Evolutionary conservation across 176 grass and related monocot genomes (phyloP), one percentile per base, ranked within the genome.

Genomic region (Eragrostis nindensis): DNA sequence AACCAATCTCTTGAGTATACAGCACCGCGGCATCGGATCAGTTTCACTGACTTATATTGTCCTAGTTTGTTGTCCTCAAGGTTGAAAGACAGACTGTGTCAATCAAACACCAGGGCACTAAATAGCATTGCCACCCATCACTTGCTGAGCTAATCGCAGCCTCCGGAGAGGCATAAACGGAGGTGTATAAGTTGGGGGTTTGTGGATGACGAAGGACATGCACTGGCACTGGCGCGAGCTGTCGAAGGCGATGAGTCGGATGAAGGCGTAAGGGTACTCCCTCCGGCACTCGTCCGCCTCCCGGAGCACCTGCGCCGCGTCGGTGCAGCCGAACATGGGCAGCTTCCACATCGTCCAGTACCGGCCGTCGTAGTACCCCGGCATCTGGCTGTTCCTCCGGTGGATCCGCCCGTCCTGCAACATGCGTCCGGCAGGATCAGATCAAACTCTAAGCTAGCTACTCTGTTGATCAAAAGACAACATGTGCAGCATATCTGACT

Each of bases 331-430:
- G 46, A 91, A 87, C 89, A 91, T 85, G 15, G 84, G 84, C 78
- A 94, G 80, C 83, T 94, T 94, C 92, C 92, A 91, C 15, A 94
- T 73, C 24, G 81, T 89, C 92, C 90, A 90, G 82, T 88, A 92
- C 68, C 84, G 62, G 11, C 93, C 87, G 38, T 95, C 93, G 80
- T 90, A 92, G 81, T 92, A 91, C 30, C 92, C 89, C 1, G 92
- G 92, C 62, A 89, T 87, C 57, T 6, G 73, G 67, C 89, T 87
- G 76, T 89, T 89, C 53, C 71, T 91, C 76, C 86, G 65, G 40
- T 87, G 80, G 42, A 91, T 85, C 67, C 18, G 17, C 30, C 81
- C 84, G 25, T n/a, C 89, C 86, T 89, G 65, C 52, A 21, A 21
- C 32, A 66, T 38, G 64, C 14, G 1, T 4, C 3, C 5, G 25